Evolutionary conservation across 1,139 yeast species (phyloP).

Genomic region (Ogataea hybrid): DNA sequence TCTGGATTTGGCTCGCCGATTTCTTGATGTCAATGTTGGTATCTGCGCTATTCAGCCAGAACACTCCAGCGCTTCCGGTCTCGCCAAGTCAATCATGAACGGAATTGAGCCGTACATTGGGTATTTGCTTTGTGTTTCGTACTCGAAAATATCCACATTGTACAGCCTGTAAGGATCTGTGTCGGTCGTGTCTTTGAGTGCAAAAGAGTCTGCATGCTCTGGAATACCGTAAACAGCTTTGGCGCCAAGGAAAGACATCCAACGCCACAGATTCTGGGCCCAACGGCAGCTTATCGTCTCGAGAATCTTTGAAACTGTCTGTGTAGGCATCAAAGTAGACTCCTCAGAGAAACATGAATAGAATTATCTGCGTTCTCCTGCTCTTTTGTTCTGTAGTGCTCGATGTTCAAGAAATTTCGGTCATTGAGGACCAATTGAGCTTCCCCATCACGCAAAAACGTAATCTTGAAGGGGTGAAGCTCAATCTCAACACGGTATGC

Average conservation of each 20-base stretch:
- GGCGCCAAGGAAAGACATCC: constrained; percentile 68
- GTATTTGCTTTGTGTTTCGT: constrained; percentile 73
- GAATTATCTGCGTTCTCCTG: constrained; percentile 35
- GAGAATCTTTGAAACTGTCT: constrained; percentile 62
- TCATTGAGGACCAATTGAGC: constrained; percentile 64
- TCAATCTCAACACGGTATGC: constrained; percentile 34
- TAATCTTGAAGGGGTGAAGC: constrained; percentile 51
- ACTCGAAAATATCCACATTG: constrained; percentile 94
- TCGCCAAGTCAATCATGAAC: constrained; percentile 70
- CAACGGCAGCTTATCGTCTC: constrained; percentile 58
- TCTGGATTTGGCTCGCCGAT: constrained; percentile 32
- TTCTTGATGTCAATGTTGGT: constrained; percentile 77
- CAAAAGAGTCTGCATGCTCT: constrained; percentile 84
- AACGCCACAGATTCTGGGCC: constrained; percentile 92
- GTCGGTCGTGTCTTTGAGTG: constrained; percentile 63
- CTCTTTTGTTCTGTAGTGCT: constrained; percentile 60
- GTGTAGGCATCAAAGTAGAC: constrained; percentile 51
- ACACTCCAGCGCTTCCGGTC: constrained; percentile 65
- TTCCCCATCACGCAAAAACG: constrained; percentile 43
- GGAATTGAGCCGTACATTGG: constrained; percentile 98
- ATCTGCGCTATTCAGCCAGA: constrained; percentile 94
- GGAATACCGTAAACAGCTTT: constrained; percentile 85
- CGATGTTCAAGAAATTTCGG: constrained; percentile 67
- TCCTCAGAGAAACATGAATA: constrained; percentile 53
- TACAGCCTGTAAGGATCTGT: constrained; percentile 76